Conservation (phyloP, 2,329 filamentous ascomycete species). For the Colletotrichum australisinense region DNA sequence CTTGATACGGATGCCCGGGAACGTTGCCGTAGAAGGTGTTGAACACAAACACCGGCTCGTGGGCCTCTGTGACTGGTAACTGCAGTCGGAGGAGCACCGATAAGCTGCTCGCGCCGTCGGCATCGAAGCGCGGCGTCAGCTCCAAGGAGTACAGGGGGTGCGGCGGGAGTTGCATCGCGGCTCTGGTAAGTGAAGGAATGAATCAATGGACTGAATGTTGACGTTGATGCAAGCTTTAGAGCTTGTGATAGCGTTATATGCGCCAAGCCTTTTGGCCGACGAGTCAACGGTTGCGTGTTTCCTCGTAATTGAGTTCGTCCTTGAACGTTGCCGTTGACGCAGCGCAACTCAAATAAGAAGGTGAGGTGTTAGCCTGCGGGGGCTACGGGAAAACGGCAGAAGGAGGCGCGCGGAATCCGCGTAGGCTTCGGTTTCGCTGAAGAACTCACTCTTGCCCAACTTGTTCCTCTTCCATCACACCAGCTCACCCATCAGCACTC, state of each 20-base stretch:
- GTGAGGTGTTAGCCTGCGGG: not conserved
- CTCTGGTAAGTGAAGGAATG: not conserved
- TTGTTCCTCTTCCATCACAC: no score
- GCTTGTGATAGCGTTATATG: not conserved
- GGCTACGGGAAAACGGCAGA: not conserved
- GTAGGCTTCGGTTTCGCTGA: not conserved
- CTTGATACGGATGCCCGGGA: not conserved
- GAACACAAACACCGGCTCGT: slow-evolving; percentile 2
- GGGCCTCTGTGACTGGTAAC: not conserved
- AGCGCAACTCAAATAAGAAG: slow-evolving; percentile 5
- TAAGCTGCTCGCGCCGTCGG: slow-evolving; percentile 8
- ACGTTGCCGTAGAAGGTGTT: slow-evolving; percentile 4
- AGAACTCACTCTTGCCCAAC: no score
- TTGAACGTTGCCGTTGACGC: slow-evolving; percentile 1
- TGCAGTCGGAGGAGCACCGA: slow-evolving; percentile 5
- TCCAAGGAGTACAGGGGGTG: slow-evolving; percentile 11
- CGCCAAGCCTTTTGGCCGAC: not conserved
- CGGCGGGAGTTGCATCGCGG: slow-evolving; percentile 8
- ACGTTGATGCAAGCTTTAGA: not conserved
- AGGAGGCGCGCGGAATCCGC: not conserved
- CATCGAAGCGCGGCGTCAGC: slow-evolving; percentile 13
- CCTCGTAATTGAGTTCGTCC: not conserved
- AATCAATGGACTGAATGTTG: not conserved
- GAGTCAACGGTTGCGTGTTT: not conserved
- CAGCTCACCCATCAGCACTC: no score